A percentile compares a stretch with the other conserved stretches of the same genome.
Conservation (phyloP, 768 basidiomycete genomes). For the Exidia glandulosa region DNA sequence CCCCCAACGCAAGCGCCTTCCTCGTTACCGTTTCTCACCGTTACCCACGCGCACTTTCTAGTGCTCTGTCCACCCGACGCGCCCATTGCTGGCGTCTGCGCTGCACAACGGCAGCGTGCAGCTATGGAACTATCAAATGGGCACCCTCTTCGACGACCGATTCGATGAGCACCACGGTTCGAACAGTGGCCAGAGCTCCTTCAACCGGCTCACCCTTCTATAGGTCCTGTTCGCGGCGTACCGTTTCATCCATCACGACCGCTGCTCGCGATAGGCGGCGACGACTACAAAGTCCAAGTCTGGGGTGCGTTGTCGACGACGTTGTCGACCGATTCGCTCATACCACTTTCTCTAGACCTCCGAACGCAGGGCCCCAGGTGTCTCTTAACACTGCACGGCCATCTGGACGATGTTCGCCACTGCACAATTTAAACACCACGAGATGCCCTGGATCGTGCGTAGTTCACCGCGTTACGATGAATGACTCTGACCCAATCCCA, state of each 20-base stretch:
- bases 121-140: conserved; percentile 99
- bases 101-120: conserved; percentile 97
- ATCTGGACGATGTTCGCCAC: conserved; percentile 96
- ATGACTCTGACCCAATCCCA: conserved; percentile 27
- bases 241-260: conserved; percentile 93
- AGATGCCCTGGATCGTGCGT: conserved; percentile 99
- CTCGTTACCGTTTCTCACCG: too few relatives aligned
- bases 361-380: conserved; percentile 82
- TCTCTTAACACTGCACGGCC: conserved; percentile 84
- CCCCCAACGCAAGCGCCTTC: too few relatives aligned
- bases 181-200: conserved; percentile 10
- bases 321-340: conserved; percentile 9
- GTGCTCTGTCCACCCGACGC: conserved; percentile 92
- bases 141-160: conserved; percentile 90
- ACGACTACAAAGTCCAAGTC: conserved; percentile 99
- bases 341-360: conserved; percentile 42
- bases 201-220: background rate
- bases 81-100: conserved; percentile 89
- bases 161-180: conserved; percentile 98
- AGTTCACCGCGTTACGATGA: background rate
- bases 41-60: too few relatives aligned
- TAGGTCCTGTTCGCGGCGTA: conserved; percentile 92
- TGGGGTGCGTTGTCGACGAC: conserved; percentile 67
- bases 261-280: conserved; percentile 84
- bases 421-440: conserved; percentile 96